Percentiles rank a stretch among this genome's conserved stretches.
Evolutionary conservation across 1,139 yeast species (phyloP).

Genomic region (Magnusiomyces ingens): DNA sequence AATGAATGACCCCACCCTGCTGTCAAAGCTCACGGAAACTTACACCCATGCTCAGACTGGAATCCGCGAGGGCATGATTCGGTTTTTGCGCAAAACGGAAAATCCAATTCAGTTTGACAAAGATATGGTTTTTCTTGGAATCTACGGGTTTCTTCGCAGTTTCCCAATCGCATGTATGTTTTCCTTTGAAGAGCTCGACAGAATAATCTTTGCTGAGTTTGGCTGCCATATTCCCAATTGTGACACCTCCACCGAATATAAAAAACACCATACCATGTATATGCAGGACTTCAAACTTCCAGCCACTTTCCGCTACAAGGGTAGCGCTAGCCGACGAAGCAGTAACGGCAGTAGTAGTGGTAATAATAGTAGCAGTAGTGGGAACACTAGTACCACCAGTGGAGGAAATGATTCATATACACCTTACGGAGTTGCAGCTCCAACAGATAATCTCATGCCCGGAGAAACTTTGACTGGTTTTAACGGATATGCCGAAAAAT

Average conservation of each 20-base stretch:
- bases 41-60: neutral
- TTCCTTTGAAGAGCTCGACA: neutral
- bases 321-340: too few species aligned
- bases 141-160: neutral
- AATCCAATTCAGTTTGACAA: conserved; percentile 2
- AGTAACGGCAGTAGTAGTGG: conserved; percentile 38
- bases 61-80: neutral
- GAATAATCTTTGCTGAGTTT: neutral
- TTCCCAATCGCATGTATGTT: neutral
- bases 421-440: too few species aligned
- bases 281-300: too few species aligned
- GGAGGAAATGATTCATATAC: neutral
- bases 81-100: neutral
- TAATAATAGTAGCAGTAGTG: conserved; percentile 44
- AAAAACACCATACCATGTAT: too few species aligned
- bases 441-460: too few species aligned
- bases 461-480: neutral
- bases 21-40: neutral
- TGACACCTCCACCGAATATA: too few species aligned
- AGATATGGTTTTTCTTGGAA: neutral
- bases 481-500: conserved; percentile 6
- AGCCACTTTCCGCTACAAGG: too few species aligned
- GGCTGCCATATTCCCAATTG: neutral
- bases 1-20: neutral
- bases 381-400: conserved; percentile 11